Conservation (phyloP, 805 yeast genomes). For the Nakazawaea ishiwadae region DNA sequence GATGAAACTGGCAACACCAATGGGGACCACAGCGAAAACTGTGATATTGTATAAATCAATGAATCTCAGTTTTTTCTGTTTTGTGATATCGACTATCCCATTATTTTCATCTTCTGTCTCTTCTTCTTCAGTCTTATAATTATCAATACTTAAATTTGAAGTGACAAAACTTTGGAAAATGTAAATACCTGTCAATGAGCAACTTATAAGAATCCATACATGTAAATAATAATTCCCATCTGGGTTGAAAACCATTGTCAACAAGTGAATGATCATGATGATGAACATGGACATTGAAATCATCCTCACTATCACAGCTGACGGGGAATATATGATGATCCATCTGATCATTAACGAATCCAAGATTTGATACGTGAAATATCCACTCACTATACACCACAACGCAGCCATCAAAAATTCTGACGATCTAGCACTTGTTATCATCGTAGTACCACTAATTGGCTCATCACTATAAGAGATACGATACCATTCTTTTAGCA, state of each 20-base stretch:
- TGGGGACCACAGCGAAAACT: conserved; percentile 97
- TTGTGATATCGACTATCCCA: conserved; percentile 5
- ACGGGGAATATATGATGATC: conserved; percentile 84
- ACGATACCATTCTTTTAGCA: conserved; percentile 23
- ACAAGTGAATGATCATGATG: conserved; percentile 62
- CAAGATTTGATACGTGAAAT: conserved; percentile 74
- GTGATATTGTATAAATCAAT: conserved; percentile 85
- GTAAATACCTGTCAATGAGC: conserved; percentile 74
- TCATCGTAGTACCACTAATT: neutral
- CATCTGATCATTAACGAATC: conserved; percentile 91
- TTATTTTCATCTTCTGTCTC: conserved; percentile 18
- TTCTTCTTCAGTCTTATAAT: conserved; percentile 23
- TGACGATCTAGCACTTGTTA: conserved; percentile 53
- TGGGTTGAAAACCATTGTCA: conserved; percentile 65
- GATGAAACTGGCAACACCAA: conserved; percentile 88
- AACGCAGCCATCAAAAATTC: conserved; percentile 79
- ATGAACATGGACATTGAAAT: conserved; percentile 75
- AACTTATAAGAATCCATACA: conserved; percentile 89
- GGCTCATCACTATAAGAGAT: conserved; percentile 11
- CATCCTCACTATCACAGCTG: conserved; percentile 86
- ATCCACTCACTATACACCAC: conserved; percentile 92
- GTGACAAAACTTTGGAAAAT: conserved; percentile 87
- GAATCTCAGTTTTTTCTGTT: conserved; percentile 48
- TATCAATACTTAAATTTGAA: conserved; percentile 52
- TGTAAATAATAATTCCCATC: conserved; percentile 72